Evolutionary conservation across 495 filamentous ascomycete species (phyloP), one percentile per base, ranked within the genome.

Genomic region (Aspergillus sparsus): DNA sequence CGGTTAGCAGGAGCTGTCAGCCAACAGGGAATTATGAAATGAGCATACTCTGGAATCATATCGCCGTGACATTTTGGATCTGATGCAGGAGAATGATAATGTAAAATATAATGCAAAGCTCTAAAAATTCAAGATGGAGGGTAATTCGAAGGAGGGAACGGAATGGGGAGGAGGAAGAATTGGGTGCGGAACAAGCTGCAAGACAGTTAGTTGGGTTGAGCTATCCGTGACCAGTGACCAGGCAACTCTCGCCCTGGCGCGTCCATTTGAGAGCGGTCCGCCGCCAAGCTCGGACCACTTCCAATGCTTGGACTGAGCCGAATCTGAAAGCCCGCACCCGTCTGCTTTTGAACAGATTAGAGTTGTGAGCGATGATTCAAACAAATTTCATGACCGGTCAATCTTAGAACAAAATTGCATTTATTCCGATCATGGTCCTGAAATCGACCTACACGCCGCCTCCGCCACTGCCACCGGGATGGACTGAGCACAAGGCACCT

Each of bases 401-500:
- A 8, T 51, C 7, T 32, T 51, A n/a, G 21, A 52, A 9, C n/a
- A 16, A 21, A 18, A 2, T 11, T 33, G 49, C 13, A 32, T 12
- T 39, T 16, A 18, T 34, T 21, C 16, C 16, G 0, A 15, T 53
- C 3, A 68, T 18, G 33, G 79, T 80, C 75, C 68, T 80, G 11
- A 79, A 68, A 54, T 80, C 77, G 1, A 79, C 77, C 34, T 76
- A 80, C 58, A 67, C 60, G 27, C 62, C 76, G 15, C 75, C 76
- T 35, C 77, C 80, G 50, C 86, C 89, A 15, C 77, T 97, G 4
- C 86, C 87, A 7, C 81, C 85, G 21, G 93, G 90, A 21, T 98
- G 93, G 93, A 91, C 90, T 31, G 90, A 96, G 73, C 92, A 97
- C 74, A 92, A 89, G 78, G 90, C 93, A 58, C 92, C 92, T 13